Conservation (phyloP, 768 basidiomycete genomes). For the Lentinula sp. region DNA sequence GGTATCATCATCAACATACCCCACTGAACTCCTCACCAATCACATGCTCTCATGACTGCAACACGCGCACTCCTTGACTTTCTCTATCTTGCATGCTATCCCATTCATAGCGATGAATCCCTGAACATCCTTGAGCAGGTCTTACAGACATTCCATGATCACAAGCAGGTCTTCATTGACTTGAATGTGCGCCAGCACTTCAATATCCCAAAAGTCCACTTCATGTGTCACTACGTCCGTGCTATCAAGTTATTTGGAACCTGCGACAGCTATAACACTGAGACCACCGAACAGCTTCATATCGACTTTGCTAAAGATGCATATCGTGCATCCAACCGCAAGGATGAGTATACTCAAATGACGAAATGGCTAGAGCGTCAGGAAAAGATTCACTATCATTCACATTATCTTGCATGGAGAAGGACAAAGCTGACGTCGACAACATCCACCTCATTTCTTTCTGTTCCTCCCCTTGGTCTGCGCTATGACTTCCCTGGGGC, state of each 20-base stretch:
- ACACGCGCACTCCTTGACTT: conserved; percentile 13
- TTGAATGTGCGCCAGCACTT: conserved; percentile 19
- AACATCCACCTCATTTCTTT: neutral
- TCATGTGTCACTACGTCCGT: conserved; percentile 14
- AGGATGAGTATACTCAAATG: conserved; percentile 18
- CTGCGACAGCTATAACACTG: conserved; percentile 18
- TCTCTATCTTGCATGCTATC: too few relatives aligned
- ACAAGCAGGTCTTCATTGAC: conserved; percentile 23
- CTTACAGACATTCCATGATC: conserved; percentile 22
- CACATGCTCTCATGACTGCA: conserved; percentile 11
- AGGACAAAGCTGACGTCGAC: too few relatives aligned
- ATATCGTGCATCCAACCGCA: conserved; percentile 16
- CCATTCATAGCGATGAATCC: too few relatives aligned
- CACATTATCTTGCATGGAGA: neutral
- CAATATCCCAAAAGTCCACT: conserved; percentile 22
- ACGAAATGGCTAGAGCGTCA: neutral
- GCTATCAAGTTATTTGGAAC: conserved; percentile 17
- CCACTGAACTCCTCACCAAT: neutral
- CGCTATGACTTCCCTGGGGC: neutral
- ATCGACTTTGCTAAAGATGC: too few relatives aligned
- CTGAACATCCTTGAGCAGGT: conserved; percentile 24
- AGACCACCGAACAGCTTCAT: too few relatives aligned
- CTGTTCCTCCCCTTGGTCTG: neutral
- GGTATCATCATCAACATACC: conserved; percentile 16
- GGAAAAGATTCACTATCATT: neutral